Percentiles rank a stretch among this genome's conserved stretches.
These are phyloP conservation scores for Trichophyton schoenleinii DNA, from an alignment of 2,329 filamentous ascomycete species.

Conservation along the genomic window DNA sequence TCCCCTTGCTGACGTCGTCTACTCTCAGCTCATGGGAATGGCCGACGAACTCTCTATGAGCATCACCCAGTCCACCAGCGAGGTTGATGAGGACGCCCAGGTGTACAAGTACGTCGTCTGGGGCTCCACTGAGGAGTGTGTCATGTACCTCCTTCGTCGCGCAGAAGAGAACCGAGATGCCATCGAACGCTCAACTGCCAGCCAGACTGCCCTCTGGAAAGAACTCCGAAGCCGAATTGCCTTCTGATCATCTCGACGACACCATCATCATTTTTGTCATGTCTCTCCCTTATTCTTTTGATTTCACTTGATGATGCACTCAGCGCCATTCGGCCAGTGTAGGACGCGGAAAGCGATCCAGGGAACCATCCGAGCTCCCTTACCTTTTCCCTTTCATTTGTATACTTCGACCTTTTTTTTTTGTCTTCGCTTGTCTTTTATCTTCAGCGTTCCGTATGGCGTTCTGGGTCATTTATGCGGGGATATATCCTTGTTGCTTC, in stretches of 20 bases:
- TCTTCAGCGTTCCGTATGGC: neutral
- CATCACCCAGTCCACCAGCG: constrained; percentile 33
- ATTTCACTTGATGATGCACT: neutral
- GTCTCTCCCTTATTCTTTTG: neutral
- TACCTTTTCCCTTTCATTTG: neutral
- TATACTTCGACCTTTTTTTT: neutral
- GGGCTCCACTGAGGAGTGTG: constrained; percentile 48
- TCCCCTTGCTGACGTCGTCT: constrained; percentile 39
- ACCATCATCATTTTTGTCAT: neutral
- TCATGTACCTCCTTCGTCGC: constrained; percentile 50
- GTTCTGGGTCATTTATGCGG: neutral
- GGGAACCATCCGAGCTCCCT: neutral
- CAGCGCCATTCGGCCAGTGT: neutral
- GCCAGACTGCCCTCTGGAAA: constrained; percentile 13
- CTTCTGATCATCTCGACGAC: neutral
- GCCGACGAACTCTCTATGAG: constrained; percentile 73
- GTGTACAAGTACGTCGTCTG: constrained; percentile 50
- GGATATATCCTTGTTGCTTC: neutral
- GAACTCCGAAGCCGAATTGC: constrained; percentile 11
- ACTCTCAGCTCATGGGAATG: constrained; percentile 87
- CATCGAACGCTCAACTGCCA: constrained; percentile 34
- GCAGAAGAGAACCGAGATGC: constrained; percentile 63
- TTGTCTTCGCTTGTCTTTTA: neutral
- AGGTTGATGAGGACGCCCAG: constrained; percentile 27
- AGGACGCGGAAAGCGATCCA: neutral